These are phyloP conservation scores for Penicillium coffeae DNA, from an alignment of 495 filamentous ascomycete species.

Conservation along the genomic window DNA sequence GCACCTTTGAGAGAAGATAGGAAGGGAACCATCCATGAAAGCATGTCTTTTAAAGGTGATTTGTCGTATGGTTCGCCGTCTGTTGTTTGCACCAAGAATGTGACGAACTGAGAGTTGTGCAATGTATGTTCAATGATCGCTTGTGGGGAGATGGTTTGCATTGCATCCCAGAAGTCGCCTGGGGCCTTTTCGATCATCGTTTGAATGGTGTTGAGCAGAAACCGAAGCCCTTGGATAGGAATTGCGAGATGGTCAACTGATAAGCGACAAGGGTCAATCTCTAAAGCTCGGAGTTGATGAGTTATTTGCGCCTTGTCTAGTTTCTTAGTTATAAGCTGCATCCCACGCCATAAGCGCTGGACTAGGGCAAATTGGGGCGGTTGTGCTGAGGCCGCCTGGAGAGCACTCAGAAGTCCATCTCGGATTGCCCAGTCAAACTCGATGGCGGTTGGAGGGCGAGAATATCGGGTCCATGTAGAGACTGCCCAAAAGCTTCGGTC, in stretches of 20 bases:
- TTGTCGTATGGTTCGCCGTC: conserved; percentile 52
- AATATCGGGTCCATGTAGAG: conserved; percentile 59
- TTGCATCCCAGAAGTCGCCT: conserved; percentile 79
- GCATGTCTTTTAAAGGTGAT: conserved; percentile 54
- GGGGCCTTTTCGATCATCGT: conserved; percentile 68
- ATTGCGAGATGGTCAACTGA: conserved; percentile 70
- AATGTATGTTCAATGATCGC: conserved; percentile 74
- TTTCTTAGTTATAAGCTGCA: conserved; percentile 63
- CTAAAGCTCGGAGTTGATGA: conserved; percentile 71
- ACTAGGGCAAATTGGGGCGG: conserved; percentile 50
- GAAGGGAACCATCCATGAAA: conserved; percentile 72
- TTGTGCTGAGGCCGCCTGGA: conserved; percentile 39
- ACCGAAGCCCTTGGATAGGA: conserved; percentile 53
- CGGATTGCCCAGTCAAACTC: conserved; percentile 84
- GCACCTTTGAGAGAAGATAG: conserved; percentile 68
- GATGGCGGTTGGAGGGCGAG: conserved; percentile 51
- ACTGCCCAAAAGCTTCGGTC: conserved; percentile 63
- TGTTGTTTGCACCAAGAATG: conserved; percentile 53
- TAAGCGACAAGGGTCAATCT: conserved; percentile 72
- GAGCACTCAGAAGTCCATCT: conserved; percentile 51
- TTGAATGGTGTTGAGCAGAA: conserved; percentile 62
- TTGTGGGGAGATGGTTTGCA: conserved; percentile 70
- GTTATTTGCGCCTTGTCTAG: conserved; percentile 73
- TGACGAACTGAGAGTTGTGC: conserved; percentile 61
- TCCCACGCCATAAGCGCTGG: conserved; percentile 69